phyloP scores from a whole-genome alignment of 2,329 filamentous ascomycete species.

The Fusarium nodosum region DNA sequence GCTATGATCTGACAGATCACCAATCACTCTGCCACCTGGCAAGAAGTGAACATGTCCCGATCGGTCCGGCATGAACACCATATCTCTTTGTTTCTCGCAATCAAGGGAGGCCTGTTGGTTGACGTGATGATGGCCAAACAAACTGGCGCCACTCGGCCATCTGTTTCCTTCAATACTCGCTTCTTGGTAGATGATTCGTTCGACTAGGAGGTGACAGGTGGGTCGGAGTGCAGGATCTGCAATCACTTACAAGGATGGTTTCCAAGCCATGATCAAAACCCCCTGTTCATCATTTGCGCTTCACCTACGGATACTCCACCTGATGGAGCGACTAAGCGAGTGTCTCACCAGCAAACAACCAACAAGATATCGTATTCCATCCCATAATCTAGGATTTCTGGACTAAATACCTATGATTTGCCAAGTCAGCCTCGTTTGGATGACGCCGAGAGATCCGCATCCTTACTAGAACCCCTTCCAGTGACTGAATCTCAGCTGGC shows the following conservation, averaged over 20 bases:
- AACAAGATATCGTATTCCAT: neutral
- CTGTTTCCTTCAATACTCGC: neutral
- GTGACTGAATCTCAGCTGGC: neutral
- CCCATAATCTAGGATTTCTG: neutral
- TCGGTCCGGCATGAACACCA: neutral
- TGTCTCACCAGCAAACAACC: neutral
- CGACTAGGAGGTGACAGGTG: slow-evolving; percentile 1
- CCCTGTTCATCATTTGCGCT: slow-evolving; percentile 1
- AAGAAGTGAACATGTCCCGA: neutral
- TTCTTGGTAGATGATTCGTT: neutral
- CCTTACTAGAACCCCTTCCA: neutral
- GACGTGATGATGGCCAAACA: neutral
- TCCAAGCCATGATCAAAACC: neutral
- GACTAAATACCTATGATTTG: neutral
- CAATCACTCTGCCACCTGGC: neutral
- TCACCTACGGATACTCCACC: neutral
- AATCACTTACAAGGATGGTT: slow-evolving; percentile 5
- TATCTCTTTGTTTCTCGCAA: neutral
- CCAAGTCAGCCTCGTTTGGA: neutral
- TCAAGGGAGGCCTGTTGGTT: neutral
- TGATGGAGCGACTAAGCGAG: neutral
- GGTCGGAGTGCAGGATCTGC: slow-evolving; percentile 5
- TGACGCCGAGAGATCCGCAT: neutral
- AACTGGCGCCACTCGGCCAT: neutral
- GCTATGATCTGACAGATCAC: neutral